Evolutionary conservation across 2,329 filamentous ascomycete species (phyloP).

Genomic region (Clathrospora elynae): DNA sequence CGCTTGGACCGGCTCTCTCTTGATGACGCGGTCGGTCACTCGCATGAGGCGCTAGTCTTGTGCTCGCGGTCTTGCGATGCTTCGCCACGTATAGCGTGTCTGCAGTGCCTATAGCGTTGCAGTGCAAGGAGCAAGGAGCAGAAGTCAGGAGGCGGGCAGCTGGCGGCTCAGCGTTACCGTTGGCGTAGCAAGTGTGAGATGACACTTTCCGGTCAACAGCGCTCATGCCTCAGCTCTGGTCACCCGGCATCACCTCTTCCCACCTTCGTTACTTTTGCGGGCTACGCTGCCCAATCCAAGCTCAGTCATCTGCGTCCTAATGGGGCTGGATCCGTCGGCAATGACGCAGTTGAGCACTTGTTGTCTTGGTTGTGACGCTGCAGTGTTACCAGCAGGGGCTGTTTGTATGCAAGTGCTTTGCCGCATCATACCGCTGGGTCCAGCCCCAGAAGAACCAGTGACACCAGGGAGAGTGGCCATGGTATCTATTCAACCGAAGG

Average conservation of each 20-base stretch:
- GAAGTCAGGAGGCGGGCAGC: background rate
- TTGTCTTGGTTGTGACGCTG: background rate
- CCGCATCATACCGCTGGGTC: too few species aligned
- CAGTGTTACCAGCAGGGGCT: background rate
- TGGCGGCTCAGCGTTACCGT: background rate
- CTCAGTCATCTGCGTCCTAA: background rate
- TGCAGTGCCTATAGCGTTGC: background rate
- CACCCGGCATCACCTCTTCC: background rate
- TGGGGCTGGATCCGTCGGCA: background rate
- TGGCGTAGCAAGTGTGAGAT: constrained; percentile 3
- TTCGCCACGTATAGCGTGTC: constrained; percentile 1
- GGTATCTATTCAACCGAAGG: constrained; percentile 6
- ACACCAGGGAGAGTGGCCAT: constrained; percentile 8
- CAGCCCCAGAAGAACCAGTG: constrained; percentile 3
- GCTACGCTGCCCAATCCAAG: background rate
- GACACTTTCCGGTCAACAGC: background rate
- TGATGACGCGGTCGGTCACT: background rate
- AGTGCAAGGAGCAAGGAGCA: constrained; percentile 1
- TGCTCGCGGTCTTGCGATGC: background rate
- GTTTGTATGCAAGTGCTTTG: too few species aligned
- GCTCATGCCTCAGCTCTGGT: background rate
- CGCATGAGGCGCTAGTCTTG: background rate
- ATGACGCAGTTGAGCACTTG: background rate
- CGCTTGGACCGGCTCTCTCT: background rate
- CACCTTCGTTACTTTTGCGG: background rate